Evolutionary conservation across 176 grass and related monocot species (phyloP).

Genomic region (Bromus sterilis): DNA sequence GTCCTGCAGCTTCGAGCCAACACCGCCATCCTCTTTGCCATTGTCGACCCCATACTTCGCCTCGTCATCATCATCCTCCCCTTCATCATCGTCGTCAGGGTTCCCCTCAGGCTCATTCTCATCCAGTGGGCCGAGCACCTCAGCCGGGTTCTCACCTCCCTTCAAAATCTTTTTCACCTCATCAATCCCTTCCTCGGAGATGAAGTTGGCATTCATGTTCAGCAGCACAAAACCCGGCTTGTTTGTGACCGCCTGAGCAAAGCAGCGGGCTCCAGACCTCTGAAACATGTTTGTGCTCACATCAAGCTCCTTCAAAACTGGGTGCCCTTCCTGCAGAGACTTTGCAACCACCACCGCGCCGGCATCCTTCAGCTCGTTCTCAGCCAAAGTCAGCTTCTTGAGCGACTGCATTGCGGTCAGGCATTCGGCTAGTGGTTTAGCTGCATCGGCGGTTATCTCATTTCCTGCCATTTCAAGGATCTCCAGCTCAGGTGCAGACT

Average conservation of each 20-base stretch:
- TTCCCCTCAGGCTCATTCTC: neutral
- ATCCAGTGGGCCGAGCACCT: neutral
- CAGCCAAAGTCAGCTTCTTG: neutral
- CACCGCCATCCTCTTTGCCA: conserved; percentile 18
- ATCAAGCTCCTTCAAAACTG: neutral
- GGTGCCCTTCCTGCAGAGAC: neutral
- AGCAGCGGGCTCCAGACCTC: neutral
- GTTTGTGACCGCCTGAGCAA: neutral
- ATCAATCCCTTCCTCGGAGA: neutral
- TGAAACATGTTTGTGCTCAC: neutral
- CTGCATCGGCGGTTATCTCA: neutral
- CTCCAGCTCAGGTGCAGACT: neutral
- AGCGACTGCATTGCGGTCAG: neutral
- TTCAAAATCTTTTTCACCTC: neutral
- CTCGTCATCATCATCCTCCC: neutral
- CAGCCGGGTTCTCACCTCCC: neutral
- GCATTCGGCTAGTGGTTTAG: neutral
- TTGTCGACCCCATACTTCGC: conserved; percentile 23
- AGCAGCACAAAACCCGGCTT: neutral
- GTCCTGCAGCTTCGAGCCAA: conserved; percentile 48
- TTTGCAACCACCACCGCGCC: neutral
- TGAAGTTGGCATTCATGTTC: neutral
- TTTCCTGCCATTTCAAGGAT: neutral
- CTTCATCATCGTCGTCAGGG: neutral
- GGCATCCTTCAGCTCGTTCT: neutral